A percentile compares a stretch with the other conserved stretches of the same genome.
Evolutionary conservation across 495 filamentous ascomycete genomes (phyloP).

Genomic region (Podospora australis): DNA sequence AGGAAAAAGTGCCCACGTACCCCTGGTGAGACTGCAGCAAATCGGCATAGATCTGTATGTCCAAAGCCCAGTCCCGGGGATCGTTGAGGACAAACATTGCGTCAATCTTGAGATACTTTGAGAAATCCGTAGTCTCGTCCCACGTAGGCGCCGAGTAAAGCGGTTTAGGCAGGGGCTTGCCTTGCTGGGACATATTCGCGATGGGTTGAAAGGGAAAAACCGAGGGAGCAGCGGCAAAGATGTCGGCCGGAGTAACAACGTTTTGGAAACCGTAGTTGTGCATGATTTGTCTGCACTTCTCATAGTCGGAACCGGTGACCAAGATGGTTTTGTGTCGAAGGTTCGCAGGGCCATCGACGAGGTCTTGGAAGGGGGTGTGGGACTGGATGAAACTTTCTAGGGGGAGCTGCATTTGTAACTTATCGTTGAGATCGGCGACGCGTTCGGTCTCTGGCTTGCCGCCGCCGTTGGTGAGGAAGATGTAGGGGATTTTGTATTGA

Average conservation of each 20-base stretch:
- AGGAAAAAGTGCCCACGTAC: conserved; percentile 67
- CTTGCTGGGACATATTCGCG: background rate
- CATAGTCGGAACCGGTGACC: conserved; percentile 74
- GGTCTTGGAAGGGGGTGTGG: conserved; percentile 78
- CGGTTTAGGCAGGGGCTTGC: conserved; percentile 51
- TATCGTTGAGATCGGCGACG: conserved; percentile 70
- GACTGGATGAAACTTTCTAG: conserved; percentile 89
- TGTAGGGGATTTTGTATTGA: conserved; percentile 63
- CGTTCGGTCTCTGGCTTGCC: conserved; percentile 84
- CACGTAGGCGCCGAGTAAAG: conserved; percentile 3
- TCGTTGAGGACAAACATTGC: conserved; percentile 88
- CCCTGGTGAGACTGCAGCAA: conserved; percentile 68
- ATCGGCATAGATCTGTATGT: conserved; percentile 75
- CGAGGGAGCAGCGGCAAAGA: conserved; percentile 61
- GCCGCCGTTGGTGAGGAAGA: conserved; percentile 91
- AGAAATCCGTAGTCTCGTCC: background rate
- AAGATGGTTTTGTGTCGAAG: conserved; percentile 64
- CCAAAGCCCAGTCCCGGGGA: conserved; percentile 89
- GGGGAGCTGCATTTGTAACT: conserved; percentile 67
- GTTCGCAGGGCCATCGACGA: conserved; percentile 29
- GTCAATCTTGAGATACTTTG: conserved; percentile 58
- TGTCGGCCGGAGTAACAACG: conserved; percentile 80
- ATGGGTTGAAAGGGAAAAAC: conserved; percentile 73
- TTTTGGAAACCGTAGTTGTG: conserved; percentile 65
- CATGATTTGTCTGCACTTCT: conserved; percentile 69